A percentile compares a stretch with the other conserved stretches of the same genome.
Evolutionary conservation across 768 basidiomycete species (phyloP).

Genomic region (Kwoniella sp.): DNA sequence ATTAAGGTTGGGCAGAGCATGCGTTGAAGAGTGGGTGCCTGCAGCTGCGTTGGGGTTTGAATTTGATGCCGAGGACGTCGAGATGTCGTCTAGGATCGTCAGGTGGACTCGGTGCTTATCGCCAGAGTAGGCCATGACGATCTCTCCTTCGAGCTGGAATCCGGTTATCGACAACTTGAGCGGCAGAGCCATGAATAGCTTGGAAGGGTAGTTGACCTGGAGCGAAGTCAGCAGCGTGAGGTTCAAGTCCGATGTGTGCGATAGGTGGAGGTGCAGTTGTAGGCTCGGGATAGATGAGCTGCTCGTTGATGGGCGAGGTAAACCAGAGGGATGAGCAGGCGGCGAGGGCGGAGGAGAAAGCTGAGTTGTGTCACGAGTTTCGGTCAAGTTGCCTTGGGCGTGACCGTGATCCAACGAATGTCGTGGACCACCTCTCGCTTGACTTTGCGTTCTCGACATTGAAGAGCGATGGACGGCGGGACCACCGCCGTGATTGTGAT

Average conservation of each 20-base stretch:
- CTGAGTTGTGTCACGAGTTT: constrained; percentile 7
- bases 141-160: constrained; percentile 79
- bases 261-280: constrained; percentile 82
- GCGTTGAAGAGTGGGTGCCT: constrained; percentile 1
- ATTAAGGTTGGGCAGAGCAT: not conserved
- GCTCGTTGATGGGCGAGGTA: constrained; percentile 10
- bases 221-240: constrained; percentile 88
- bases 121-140: constrained; percentile 90
- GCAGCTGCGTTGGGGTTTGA: not conserved
- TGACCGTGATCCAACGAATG: not conserved
- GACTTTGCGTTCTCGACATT: not conserved
- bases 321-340: constrained; percentile 27
- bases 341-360: constrained; percentile 32
- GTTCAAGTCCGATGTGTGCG: constrained; percentile 84
- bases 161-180: constrained; percentile 91
- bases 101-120: constrained; percentile 77
- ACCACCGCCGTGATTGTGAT: not conserved
- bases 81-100: constrained; percentile 71
- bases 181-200: constrained; percentile 94
- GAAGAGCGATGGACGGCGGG: not conserved
- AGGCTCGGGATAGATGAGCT: constrained; percentile 64
- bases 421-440: not conserved
- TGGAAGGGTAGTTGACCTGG: constrained; percentile 94
- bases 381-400: not conserved
- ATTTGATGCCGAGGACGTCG: not conserved